phyloP scores from a whole-genome alignment of 257 asterid genomes.

The Plantago major region DNA sequence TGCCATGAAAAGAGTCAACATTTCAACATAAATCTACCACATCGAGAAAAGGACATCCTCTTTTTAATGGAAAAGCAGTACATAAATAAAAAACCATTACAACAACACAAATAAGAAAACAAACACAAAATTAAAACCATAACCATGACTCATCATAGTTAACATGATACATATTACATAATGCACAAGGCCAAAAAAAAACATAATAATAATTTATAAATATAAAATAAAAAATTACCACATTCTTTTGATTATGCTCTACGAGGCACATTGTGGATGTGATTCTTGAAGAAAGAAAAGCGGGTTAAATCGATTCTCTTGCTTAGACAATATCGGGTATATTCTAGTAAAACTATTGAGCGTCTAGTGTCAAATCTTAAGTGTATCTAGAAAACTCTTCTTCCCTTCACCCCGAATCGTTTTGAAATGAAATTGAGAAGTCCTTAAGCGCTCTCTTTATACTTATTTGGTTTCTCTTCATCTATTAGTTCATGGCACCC shows the following conservation, averaged over 20 bases:
- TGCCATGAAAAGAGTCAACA: too few relatives aligned
- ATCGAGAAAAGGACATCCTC: too few relatives aligned
- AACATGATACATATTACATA: too few relatives aligned
- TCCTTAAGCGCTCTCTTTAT: constrained; percentile 43
- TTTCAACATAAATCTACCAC: too few relatives aligned
- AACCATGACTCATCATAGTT: too few relatives aligned
- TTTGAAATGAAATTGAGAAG: constrained; percentile 35
- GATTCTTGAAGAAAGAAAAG: constrained; percentile 4
- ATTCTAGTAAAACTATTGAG: not conserved
- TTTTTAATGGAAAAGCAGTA: too few relatives aligned
- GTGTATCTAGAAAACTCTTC: constrained; percentile 26
- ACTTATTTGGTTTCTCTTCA: constrained; percentile 25
- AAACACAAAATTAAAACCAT: too few relatives aligned
- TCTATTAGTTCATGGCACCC: constrained; percentile 37
- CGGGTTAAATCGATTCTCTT: not conserved
- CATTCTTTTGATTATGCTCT: constrained; percentile 6
- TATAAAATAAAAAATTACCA: not conserved
- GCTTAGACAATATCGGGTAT: not conserved
- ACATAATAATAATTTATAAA: too few relatives aligned
- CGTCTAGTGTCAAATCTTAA: constrained; percentile 16
- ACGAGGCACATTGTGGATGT: constrained; percentile 5
- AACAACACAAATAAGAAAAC: too few relatives aligned
- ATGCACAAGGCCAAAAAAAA: too few relatives aligned
- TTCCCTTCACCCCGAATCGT: constrained; percentile 34
- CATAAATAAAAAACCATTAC: too few relatives aligned